phyloP scores from a whole-genome alignment of 2,329 filamentous ascomycete genomes.

The Stemphylium beticola region DNA sequence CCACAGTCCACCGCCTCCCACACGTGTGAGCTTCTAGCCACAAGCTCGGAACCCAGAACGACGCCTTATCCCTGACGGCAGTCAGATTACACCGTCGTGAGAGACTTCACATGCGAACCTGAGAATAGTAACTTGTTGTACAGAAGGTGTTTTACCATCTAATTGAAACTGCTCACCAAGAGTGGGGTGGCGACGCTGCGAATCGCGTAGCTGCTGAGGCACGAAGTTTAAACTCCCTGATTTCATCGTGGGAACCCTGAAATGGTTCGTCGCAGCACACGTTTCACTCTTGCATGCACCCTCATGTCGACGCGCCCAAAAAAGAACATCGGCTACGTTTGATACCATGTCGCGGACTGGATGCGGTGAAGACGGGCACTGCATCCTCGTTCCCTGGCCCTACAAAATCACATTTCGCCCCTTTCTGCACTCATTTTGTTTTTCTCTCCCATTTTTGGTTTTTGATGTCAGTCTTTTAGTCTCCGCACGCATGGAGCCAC shows the following conservation, averaged over 20 bases:
- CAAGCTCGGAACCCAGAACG: neutral
- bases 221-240: slow-evolving; percentile 3
- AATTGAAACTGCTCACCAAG: slow-evolving; percentile 1
- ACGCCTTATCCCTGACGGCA: slow-evolving; percentile 9
- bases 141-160: slow-evolving; percentile 1
- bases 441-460: neutral
- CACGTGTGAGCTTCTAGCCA: slow-evolving; percentile 9
- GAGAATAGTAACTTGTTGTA: slow-evolving; percentile 6
- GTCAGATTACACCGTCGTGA: neutral
- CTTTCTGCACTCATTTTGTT: neutral
- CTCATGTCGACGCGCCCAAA: neutral
- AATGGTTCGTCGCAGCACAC: slow-evolving; percentile 15
- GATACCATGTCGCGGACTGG: slow-evolving; percentile 4
- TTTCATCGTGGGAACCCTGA: slow-evolving; percentile 10
- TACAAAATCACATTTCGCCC: slow-evolving; percentile 3
- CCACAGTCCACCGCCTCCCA: slow-evolving; percentile 5
- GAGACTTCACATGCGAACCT: neutral
- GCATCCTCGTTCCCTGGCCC: neutral
- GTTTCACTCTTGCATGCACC: slow-evolving; percentile 4
- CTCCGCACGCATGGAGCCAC: neutral
- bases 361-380: neutral
- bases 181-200: slow-evolving; percentile 6
- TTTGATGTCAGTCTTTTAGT: neutral
- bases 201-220: slow-evolving; percentile 9
- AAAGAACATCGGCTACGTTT: slow-evolving; percentile 1